Percentiles rank a stretch among this genome's conserved stretches.
phyloP scores from a whole-genome alignment of 2,329 filamentous ascomycete species.

The Botrytis byssoidea region DNA sequence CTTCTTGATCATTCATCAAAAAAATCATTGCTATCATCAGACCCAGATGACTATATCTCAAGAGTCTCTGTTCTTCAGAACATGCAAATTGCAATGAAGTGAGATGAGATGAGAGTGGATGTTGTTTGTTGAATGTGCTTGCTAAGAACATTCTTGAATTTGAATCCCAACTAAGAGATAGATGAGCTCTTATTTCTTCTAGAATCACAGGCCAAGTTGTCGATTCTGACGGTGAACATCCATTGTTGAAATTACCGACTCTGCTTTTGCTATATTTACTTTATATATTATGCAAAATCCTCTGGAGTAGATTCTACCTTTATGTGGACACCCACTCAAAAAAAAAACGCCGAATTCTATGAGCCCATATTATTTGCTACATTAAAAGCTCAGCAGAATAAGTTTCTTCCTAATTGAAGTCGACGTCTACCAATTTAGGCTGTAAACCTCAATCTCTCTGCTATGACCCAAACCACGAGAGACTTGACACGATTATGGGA shows the following conservation, averaged over 20 bases:
- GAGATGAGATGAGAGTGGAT: no score
- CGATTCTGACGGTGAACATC: not conserved
- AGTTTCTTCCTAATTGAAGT: not conserved
- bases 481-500: not conserved
- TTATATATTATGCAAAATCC: not conserved
- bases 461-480: not conserved
- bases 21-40: not conserved
- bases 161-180: no score
- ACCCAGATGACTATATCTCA: not conserved
- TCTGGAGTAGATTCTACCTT: not conserved
- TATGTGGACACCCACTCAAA: not conserved
- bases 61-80: not conserved
- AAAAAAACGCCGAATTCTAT: not conserved
- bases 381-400: not conserved
- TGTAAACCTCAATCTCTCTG: not conserved
- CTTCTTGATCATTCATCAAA: not conserved
- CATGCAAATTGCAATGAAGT: not conserved
- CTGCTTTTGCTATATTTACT: not conserved
- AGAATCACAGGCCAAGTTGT: not conserved
- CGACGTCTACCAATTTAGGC: not conserved
- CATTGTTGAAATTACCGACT: not conserved
- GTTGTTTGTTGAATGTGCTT: no score
- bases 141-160: no score
- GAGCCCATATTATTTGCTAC: not conserved
- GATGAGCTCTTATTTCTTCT: no score